phyloP scores from a whole-genome alignment of 2,329 filamentous ascomycete species.

The Aspergillus ruber region DNA sequence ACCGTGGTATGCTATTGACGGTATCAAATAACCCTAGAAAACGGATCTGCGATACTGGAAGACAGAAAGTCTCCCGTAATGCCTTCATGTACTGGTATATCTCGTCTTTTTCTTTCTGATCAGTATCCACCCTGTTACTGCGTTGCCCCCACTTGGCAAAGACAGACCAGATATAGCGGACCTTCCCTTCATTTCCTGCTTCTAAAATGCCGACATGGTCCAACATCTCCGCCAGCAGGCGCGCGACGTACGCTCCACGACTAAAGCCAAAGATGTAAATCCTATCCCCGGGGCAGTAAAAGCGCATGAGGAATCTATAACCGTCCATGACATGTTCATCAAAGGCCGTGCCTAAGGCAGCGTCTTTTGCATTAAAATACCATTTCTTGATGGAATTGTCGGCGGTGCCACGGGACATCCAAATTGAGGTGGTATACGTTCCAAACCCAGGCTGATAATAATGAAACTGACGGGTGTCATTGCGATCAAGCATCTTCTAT shows the following conservation, averaged over 20 bases:
- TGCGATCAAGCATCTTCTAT: constrained; percentile 37
- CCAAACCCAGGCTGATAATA: constrained; percentile 42
- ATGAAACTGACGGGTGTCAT: constrained; percentile 34
- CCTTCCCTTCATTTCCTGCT: constrained; percentile 79
- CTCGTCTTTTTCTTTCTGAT: no score
- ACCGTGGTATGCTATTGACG: constrained; percentile 55
- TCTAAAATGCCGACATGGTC: constrained; percentile 74
- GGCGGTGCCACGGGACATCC: constrained; percentile 20
- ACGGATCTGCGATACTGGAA: no score
- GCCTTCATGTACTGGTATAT: no score
- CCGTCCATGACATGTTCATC: constrained; percentile 77
- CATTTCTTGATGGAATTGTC: constrained; percentile 47
- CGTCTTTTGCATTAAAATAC: constrained; percentile 49
- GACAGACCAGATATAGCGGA: constrained; percentile 42
- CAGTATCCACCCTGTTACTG: no score
- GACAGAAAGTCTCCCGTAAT: no score
- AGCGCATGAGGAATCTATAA: constrained; percentile 72
- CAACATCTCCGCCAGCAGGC: constrained; percentile 76
- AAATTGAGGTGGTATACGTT: constrained; percentile 23
- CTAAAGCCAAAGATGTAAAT: constrained; percentile 72
- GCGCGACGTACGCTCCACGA: constrained; percentile 65
- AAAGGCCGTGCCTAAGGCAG: constrained; percentile 72
- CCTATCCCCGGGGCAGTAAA: constrained; percentile 54
- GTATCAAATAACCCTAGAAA: no score
- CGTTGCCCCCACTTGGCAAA: no score